Conservation (phyloP, 2,329 filamentous ascomycete genomes). For the Apiospora phragmitis region DNA sequence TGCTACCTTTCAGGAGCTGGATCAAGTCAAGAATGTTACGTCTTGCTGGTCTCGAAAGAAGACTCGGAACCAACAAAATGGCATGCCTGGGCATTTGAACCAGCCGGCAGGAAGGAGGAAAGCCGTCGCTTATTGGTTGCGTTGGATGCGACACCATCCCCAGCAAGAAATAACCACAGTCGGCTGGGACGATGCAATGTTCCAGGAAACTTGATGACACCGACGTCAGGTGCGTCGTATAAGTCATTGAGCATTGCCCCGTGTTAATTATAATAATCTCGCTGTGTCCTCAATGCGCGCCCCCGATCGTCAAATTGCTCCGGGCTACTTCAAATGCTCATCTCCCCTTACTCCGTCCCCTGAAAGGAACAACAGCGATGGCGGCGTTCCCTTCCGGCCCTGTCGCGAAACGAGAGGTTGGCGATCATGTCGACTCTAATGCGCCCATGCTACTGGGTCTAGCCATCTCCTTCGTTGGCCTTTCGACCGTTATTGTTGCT, state of each 20-base stretch:
- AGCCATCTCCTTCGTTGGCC: neutral
- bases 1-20: neutral
- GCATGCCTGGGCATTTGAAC: neutral
- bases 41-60: neutral
- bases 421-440: neutral
- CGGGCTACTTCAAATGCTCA: neutral
- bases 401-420: neutral
- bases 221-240: neutral
- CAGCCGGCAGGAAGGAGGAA: neutral
- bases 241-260: neutral
- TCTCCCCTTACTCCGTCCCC: neutral
- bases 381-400: neutral
- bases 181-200: neutral
- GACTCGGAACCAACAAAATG: neutral
- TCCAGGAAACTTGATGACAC: neutral
- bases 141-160: neutral
- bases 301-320: neutral
- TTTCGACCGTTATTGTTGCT: constrained; percentile 3
- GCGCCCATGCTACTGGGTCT: constrained; percentile 13
- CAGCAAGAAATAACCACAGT: neutral
- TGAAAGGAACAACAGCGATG: neutral
- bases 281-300: neutral
- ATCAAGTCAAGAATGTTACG: neutral
- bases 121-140: neutral
- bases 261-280: neutral